phyloP scores from a whole-genome alignment of 805 yeast species.

The Kodamaea leandrae region DNA sequence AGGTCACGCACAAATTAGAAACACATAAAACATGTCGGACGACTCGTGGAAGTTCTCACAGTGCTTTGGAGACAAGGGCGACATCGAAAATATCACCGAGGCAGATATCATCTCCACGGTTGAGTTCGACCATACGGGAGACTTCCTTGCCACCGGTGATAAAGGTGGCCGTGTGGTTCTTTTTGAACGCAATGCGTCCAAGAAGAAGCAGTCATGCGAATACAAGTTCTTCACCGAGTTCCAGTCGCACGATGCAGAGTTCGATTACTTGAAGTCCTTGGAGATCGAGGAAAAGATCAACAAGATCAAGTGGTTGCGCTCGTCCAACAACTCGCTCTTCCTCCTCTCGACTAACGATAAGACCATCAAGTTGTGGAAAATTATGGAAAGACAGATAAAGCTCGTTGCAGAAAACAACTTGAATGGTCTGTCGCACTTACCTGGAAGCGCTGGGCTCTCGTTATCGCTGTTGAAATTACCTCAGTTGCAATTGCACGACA shows the following conservation, averaged over 20 bases:
- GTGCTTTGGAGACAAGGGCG: conserved; percentile 98
- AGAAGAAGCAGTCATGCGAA: conserved; percentile 69
- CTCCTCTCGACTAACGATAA: conserved; percentile 92
- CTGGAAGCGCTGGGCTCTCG: conserved; percentile 25
- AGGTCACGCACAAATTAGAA: no score
- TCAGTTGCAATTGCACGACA: conserved; percentile 87
- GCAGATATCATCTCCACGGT: conserved; percentile 97
- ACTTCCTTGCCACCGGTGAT: conserved; percentile 96
- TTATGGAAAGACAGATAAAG: conserved; percentile 86
- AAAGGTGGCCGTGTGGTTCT: conserved; percentile 97
- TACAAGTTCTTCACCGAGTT: conserved; percentile 95
- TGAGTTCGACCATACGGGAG: conserved; percentile 93
- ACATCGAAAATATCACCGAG: conserved; percentile 90
- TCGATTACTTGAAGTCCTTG: conserved; percentile 90
- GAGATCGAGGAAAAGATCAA: conserved; percentile 98
- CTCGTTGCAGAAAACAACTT: conserved; percentile 90
- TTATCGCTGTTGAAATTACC: conserved; percentile 68
- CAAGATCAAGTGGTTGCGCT: conserved; percentile 93
- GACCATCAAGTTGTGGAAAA: conserved; percentile 97
- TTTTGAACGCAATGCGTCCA: conserved; percentile 80
- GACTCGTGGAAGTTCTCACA: conserved; percentile 83
- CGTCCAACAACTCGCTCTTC: conserved; percentile 87
- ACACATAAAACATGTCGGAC: conserved; percentile 28
- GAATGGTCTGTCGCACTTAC: conserved; percentile 17
- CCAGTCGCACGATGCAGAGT: conserved; percentile 98